These are phyloP conservation scores for Blastobotrys serpentis DNA, from an alignment of 1,139 yeast species.

Conservation along the genomic window DNA sequence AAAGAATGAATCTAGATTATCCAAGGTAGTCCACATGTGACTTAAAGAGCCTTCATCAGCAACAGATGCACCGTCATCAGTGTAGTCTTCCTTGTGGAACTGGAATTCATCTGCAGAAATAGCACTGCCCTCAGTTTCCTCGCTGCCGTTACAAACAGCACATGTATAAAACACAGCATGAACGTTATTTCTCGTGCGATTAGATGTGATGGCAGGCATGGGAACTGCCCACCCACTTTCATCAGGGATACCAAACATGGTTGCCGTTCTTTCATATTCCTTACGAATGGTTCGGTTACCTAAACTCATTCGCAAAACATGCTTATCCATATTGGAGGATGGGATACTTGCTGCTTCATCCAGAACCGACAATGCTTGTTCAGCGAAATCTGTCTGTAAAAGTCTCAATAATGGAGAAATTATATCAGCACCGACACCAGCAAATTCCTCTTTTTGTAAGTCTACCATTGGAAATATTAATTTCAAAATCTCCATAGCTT, in stretches of 20 bases:
- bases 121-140: constrained; percentile 26
- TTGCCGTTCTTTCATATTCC: constrained; percentile 82
- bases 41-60: constrained; percentile 68
- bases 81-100: constrained; percentile 57
- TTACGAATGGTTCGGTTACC: constrained; percentile 77
- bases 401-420: constrained; percentile 85
- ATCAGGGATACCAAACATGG: constrained; percentile 92
- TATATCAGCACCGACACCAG: constrained; percentile 91
- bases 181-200: constrained; percentile 85
- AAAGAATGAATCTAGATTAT: constrained; percentile 88
- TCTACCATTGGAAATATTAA: constrained; percentile 76
- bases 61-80: constrained; percentile 63
- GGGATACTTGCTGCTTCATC: constrained; percentile 86
- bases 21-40: constrained; percentile 96
- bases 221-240: constrained; percentile 99
- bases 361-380: constrained; percentile 81
- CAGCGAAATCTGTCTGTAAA: constrained; percentile 82
- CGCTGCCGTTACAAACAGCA: constrained; percentile 38
- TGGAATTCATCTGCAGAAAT: constrained; percentile 34
- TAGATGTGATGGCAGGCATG: constrained; percentile 87
- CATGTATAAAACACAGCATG: constrained; percentile 95
- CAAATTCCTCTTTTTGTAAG: constrained; percentile 72
- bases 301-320: constrained; percentile 84
- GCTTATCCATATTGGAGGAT: constrained; percentile 86
- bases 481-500: constrained; percentile 73